phyloP scores from a whole-genome alignment of 768 basidiomycete species.

The Pleurotus giganteus region DNA sequence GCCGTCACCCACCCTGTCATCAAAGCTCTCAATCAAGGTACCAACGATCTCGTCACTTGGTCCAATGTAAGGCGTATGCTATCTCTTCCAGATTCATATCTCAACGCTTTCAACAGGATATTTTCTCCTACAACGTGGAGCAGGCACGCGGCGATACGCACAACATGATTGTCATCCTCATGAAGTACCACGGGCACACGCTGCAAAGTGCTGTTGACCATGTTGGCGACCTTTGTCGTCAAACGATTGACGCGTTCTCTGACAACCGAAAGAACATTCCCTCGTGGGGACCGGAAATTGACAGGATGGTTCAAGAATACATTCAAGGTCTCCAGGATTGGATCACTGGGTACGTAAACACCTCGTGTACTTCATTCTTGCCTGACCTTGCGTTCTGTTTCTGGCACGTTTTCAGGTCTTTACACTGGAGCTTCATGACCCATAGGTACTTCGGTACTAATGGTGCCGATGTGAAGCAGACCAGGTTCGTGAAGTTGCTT shows the following conservation, averaged over 20 bases:
- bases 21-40: constrained; percentile 56
- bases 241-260: constrained; percentile 52
- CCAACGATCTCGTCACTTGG: constrained; percentile 83
- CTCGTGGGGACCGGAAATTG: constrained; percentile 61
- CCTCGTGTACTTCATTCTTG: constrained; percentile 6
- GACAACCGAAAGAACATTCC: constrained; percentile 48
- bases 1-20: constrained; percentile 68
- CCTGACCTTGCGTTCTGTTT: constrained; percentile 5
- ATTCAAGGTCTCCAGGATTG: constrained; percentile 65
- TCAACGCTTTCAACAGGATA: constrained; percentile 44
- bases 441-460: constrained; percentile 66
- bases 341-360: constrained; percentile 57
- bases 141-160: constrained; percentile 68
- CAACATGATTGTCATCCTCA: constrained; percentile 73
- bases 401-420: constrained; percentile 29
- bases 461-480: constrained; percentile 52
- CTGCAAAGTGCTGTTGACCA: constrained; percentile 64
- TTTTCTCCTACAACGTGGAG: constrained; percentile 75
- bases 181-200: constrained; percentile 53
- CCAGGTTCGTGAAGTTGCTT: constrained; percentile 50
- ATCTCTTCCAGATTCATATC: constrained; percentile 1
- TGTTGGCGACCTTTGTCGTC: constrained; percentile 59
- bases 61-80: constrained; percentile 57
- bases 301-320: constrained; percentile 55
- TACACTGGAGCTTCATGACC: constrained; percentile 73